Percentiles rank a stretch among this genome's conserved stretches.
phyloP scores from a whole-genome alignment of 2,329 filamentous ascomycete genomes.

The Lecanicillium sp. region DNA sequence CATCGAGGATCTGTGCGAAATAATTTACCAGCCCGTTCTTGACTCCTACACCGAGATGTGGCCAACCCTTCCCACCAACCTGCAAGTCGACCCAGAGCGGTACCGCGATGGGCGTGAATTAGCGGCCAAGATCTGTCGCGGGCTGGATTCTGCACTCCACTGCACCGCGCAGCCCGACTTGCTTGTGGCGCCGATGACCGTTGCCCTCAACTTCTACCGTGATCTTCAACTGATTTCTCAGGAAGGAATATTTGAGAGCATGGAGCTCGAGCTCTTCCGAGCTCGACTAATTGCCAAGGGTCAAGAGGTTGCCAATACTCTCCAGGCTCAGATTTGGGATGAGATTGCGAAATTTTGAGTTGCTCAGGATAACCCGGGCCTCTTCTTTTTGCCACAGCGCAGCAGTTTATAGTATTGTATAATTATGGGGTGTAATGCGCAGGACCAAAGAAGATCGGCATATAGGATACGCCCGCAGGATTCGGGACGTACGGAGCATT shows the following conservation, averaged over 20 bases:
- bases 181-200: slow-evolving; percentile 36
- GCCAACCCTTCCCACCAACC: slow-evolving; percentile 31
- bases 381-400: neutral
- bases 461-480: slow-evolving; percentile 4
- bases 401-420: slow-evolving; percentile 7
- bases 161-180: slow-evolving; percentile 42
- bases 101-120: slow-evolving; percentile 41
- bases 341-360: slow-evolving; percentile 24
- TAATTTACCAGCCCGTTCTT: slow-evolving; percentile 38
- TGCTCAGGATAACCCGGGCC: too few relatives aligned
- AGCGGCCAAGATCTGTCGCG: slow-evolving; percentile 45
- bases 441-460: neutral
- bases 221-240: slow-evolving; percentile 32
- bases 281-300: slow-evolving; percentile 33
- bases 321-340: slow-evolving; percentile 36
- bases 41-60: slow-evolving; percentile 35
- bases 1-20: slow-evolving; percentile 39
- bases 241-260: slow-evolving; percentile 38
- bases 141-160: slow-evolving; percentile 41
- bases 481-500: neutral
- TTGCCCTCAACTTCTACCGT: slow-evolving; percentile 38
- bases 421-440: neutral
- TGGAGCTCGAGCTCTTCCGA: slow-evolving; percentile 42
- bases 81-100: slow-evolving; percentile 35
- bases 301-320: slow-evolving; percentile 33